Evolutionary conservation across 345 rosid species (phyloP).

Genomic region (Ailanthus altissimus): DNA sequence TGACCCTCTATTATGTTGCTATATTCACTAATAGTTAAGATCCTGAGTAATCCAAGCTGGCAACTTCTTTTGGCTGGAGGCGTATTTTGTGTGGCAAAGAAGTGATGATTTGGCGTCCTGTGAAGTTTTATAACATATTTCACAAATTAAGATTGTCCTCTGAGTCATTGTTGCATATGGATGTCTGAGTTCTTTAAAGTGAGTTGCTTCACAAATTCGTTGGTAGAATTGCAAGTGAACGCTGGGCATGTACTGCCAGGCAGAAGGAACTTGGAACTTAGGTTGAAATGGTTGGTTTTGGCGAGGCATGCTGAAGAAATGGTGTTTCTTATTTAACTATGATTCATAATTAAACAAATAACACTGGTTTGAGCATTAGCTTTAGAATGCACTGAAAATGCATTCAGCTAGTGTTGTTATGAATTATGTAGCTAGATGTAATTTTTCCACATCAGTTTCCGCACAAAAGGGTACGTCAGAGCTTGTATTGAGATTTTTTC

Average conservation of each 20-base stretch:
- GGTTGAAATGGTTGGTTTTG: neutral
- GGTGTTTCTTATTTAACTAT: neutral
- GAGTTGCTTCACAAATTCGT: conserved; percentile 2
- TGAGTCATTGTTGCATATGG: neutral
- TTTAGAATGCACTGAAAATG: neutral
- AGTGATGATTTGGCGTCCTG: neutral
- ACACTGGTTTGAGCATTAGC: neutral
- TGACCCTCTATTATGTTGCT: neutral
- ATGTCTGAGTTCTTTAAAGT: neutral
- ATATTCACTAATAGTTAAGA: neutral
- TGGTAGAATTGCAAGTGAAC: neutral
- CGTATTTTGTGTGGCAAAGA: neutral
- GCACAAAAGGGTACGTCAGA: neutral
- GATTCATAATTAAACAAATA: neutral
- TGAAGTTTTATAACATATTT: neutral
- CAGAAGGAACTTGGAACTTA: neutral
- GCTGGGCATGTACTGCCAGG: neutral
- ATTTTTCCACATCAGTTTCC: neutral
- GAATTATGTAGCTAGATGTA: neutral
- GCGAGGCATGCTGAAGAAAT: neutral
- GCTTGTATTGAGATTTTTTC: neutral
- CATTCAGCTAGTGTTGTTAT: neutral
- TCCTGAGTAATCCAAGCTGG: neutral
- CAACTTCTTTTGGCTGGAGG: neutral
- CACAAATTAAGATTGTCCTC: neutral